Base-by-base conservation (phyloP, 306 rosid genomes). In the Biancaea sappan region DNA sequence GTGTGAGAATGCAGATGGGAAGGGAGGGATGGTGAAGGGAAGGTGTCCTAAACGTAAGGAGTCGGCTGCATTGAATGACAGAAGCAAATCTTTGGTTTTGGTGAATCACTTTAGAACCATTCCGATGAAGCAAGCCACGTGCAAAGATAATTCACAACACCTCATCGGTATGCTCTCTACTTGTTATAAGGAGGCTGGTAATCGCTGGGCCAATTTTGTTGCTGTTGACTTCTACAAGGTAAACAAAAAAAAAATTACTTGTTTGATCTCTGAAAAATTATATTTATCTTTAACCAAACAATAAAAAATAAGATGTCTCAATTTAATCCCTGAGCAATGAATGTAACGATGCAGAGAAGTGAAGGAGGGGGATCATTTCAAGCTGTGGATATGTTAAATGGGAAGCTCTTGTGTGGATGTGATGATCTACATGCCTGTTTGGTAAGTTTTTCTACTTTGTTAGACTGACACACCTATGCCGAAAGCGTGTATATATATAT, bases 201-300 rank as follows among this genome's bases (percentile, higher is more conserved):
- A 77, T 9, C 82, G 83, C 8, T 80, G 88, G 85, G 75, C 85
- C 3, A 84, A 84, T 72, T 84, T 80, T 59, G 81, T 80, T 57
- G 85, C 88, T 3, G 85, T 84, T 56, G 81, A 84, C 61, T 84
- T 21, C 72, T 80, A 84, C 72, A 80, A 84, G 88, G 88, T 84
- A 53, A 2, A 43, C n/a, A n/a, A n/a, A n/a, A n/a, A n/a, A n/a
- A n/a, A n/a, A n/a, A n/a, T n/a, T n/a, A n/a, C n/a, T n/a, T n/a
- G n/a, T n/a, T n/a, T n/a, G n/a, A n/a, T n/a, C n/a, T n/a, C n/a
- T n/a, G n/a, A n/a, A n/a, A n/a, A n/a, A n/a, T n/a, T n/a, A n/a
- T n/a, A n/a, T n/a, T n/a, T n/a, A n/a, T n/a, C n/a, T n/a, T n/a
- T n/a, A n/a, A n/a, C n/a, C n/a, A n/a, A n/a, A n/a, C n/a, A n/a